A percentile compares a stretch with the other conserved stretches of the same genome.
phyloP scores from a whole-genome alignment of 805 yeast genomes.

The Saccharomycopsis selenospora region DNA sequence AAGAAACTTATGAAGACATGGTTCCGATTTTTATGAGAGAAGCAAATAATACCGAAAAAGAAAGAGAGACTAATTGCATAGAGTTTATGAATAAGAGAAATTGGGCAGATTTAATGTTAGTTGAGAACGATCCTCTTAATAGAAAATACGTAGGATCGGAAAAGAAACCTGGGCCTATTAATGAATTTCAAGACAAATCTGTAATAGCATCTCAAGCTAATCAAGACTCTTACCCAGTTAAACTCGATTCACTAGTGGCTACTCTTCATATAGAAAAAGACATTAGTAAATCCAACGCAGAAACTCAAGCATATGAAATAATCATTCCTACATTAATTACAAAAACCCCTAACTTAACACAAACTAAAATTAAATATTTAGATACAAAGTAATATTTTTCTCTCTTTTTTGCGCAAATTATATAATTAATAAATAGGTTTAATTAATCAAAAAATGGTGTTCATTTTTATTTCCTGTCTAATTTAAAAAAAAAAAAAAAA shows the following conservation, averaged over 20 bases:
- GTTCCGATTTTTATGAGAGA: conserved; percentile 63
- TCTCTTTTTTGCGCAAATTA: too few relatives aligned
- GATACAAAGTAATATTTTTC: too few relatives aligned
- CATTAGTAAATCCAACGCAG: conserved; percentile 37
- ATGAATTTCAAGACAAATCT: conserved; percentile 11
- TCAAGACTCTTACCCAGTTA: conserved; percentile 46
- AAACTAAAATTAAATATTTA: conserved; percentile 12
- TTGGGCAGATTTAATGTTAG: conserved; percentile 62
- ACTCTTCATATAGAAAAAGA: conserved; percentile 71
- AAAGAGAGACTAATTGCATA: conserved; percentile 33
- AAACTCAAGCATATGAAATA: conserved; percentile 59
- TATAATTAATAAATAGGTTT: too few relatives aligned
- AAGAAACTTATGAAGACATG: conserved; percentile 66
- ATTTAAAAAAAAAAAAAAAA: too few relatives aligned
- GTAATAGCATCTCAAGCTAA: conserved; percentile 11
- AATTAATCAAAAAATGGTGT: too few relatives aligned
- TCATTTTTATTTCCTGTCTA: too few relatives aligned
- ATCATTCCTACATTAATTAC: conserved; percentile 55
- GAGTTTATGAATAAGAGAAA: conserved; percentile 59
- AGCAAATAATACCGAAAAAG: conserved; percentile 42
- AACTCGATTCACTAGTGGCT: conserved; percentile 52
- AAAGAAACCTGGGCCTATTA: conserved; percentile 39
- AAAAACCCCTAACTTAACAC: conserved; percentile 21
- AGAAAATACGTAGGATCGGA: conserved; percentile 26
- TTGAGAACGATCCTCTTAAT: conserved; percentile 31